phyloP scores from a whole-genome alignment of 23 red algal species.

The Chondrus crispus region DNA sequence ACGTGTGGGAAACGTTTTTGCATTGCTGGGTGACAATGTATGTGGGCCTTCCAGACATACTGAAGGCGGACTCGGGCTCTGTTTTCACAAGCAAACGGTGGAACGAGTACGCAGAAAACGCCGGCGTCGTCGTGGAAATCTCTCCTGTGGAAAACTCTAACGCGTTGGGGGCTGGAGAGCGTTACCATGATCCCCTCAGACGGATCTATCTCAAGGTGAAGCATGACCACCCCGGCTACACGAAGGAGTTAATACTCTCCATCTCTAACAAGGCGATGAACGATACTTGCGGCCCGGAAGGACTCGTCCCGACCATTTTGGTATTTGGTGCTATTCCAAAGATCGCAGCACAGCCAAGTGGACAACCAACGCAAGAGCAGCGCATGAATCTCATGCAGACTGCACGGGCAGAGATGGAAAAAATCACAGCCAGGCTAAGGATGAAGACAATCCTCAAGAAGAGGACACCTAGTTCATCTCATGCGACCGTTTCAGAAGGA shows the following conservation, averaged over 20 bases:
- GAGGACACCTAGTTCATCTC: not conserved
- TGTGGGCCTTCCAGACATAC: not conserved
- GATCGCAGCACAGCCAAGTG: not conserved
- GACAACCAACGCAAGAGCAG: not conserved
- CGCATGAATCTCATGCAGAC: not conserved
- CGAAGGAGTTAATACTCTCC: not conserved
- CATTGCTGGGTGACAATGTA: not conserved
- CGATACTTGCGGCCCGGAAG: conserved; percentile 6
- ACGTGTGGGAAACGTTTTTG: not conserved
- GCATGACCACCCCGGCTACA: not conserved
- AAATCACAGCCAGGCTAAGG: not conserved
- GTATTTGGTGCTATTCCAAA: conserved; percentile 16
- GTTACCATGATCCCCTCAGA: not conserved
- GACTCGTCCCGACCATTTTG: conserved; percentile 19
- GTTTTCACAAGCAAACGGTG: conserved; percentile 1
- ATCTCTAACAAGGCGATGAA: conserved; percentile 15
- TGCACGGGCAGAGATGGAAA: not conserved
- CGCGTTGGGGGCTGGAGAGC: not conserved
- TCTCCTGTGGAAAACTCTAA: not conserved
- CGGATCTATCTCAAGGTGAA: not conserved
- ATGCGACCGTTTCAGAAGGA: not conserved
- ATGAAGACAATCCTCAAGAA: not conserved
- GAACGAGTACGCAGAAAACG: not conserved
- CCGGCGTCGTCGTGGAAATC: not conserved
- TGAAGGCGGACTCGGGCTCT: not conserved